Base-by-base conservation (phyloP, 2,329 filamentous ascomycete species). In the Cladophialophora chaetospira region DNA sequence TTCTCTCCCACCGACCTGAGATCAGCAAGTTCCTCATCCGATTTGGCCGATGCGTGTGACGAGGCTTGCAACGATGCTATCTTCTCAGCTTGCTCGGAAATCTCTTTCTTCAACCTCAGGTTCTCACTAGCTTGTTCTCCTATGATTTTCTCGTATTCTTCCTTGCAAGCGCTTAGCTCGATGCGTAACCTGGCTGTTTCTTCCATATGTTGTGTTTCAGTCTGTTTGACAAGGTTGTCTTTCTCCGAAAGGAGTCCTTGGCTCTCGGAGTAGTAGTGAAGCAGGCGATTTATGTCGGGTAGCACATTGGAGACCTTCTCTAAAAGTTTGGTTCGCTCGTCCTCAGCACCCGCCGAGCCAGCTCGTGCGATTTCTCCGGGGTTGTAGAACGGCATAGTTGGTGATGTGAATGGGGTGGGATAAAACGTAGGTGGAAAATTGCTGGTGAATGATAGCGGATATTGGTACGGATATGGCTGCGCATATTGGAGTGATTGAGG, bases 171-270 rank as follows among this genome's bases (percentile, higher is more conserved):
- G 33, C 76, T 73, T 35, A 79, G 71, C 54, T 83, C 77, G 36
- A 80, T 70, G 28, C 77, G 74, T 6, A 83, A 71, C 60, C 79
- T 76, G 49, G 72, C 78, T 58, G 77, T 72, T 33, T 73, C 43
- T 73, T 72, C 62, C 72, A 75, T 74, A 58, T 82, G 77, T 57
- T 81, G 77, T 38, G 69, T 70, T 57, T 77, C 73, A 17, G 77
- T 71, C 56, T 80, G 74, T 52, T 76, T 78, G 58, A 79, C 75
- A 47, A 79, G 71, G 26, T 77, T 75, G 58, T 81, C 79, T 13
- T 78, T 73, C 28, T 74, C 72, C 25, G 73, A 74, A 9, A 82
- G 71, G 64, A 80, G 78, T 49, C 70, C 75, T 54, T 81, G 77
- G 2, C 77, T 78, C 53, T 77, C 76, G 59, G 77, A 79, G 68